These are phyloP conservation scores for Kingdonia uniflora DNA, from an alignment of 164 flowering plant genomes.

Conservation along the genomic window DNA sequence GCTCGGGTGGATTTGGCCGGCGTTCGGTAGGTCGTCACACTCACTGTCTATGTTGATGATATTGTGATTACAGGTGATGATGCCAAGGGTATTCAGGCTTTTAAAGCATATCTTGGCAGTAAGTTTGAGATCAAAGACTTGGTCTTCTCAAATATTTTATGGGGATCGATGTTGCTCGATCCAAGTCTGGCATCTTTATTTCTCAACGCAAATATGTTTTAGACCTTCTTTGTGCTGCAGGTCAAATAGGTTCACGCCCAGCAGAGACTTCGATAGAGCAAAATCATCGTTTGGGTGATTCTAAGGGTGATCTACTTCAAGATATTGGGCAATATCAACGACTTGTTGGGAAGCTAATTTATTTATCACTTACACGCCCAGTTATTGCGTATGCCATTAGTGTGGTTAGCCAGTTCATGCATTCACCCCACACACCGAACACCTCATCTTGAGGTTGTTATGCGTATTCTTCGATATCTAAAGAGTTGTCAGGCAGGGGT, in stretches of 20 bases:
- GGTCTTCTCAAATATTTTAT: conserved; percentile 2
- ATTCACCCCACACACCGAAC: not conserved
- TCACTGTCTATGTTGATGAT: too few species aligned
- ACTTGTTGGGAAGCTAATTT: not conserved
- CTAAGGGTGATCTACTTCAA: not conserved
- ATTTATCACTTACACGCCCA: not conserved
- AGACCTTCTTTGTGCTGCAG: not conserved
- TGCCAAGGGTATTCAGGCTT: too few species aligned
- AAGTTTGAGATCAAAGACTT: too few species aligned
- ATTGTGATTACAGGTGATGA: too few species aligned
- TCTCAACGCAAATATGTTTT: conserved; percentile 1
- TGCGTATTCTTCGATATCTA: not conserved
- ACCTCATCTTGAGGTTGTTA: not conserved
- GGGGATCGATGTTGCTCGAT: conserved; percentile 2
- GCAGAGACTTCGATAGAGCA: not conserved
- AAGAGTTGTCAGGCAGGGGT: not conserved
- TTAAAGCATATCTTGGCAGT: too few species aligned
- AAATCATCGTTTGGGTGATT: not conserved
- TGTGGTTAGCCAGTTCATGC: not conserved
- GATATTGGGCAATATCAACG: not conserved
- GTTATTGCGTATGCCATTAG: not conserved
- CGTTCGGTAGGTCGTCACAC: too few species aligned
- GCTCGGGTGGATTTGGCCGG: too few species aligned
- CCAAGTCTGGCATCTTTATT: not conserved
- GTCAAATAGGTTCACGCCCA: not conserved